These are phyloP conservation scores for Citrullus amarus DNA, from an alignment of 306 rosid genomes.

Conservation along the genomic window DNA sequence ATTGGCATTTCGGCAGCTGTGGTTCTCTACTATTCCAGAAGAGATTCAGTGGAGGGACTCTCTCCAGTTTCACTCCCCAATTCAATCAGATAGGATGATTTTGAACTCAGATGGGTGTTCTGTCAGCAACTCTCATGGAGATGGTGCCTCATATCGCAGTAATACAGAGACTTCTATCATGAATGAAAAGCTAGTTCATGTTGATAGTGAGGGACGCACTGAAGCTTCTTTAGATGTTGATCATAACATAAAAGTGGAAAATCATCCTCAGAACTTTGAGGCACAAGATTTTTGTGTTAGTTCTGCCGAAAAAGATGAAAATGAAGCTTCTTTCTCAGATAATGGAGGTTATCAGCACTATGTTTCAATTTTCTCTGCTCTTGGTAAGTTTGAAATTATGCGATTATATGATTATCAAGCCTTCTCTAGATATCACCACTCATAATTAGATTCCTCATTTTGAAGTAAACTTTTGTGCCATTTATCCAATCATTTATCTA, in stretches of 20 bases:
- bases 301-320: conserved; percentile 36
- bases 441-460: background rate
- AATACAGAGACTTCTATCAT: conserved; percentile 51
- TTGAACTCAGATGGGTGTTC: conserved; percentile 27
- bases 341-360: conserved; percentile 20
- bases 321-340: conserved; percentile 16
- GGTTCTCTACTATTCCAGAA: conserved; percentile 54
- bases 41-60: conserved; percentile 48
- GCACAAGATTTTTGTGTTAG: conserved; percentile 30
- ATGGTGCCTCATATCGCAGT: conserved; percentile 19
- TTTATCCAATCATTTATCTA: background rate
- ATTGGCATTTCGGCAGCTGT: conserved; percentile 46
- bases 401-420: background rate
- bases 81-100: conserved; percentile 17
- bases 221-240: conserved; percentile 20
- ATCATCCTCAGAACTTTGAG: conserved; percentile 20
- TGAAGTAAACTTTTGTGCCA: background rate
- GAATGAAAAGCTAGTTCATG: conserved; percentile 22
- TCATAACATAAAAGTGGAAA: conserved; percentile 23
- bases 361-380: conserved; percentile 29
- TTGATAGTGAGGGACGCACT: conserved; percentile 8
- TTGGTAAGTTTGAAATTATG: conserved; percentile 33
- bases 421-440: background rate
- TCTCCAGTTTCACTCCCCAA: conserved; percentile 24
- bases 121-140: conserved; percentile 31